phyloP scores from a whole-genome alignment of 1,139 yeast species.

The Pneumocystis canis region DNA sequence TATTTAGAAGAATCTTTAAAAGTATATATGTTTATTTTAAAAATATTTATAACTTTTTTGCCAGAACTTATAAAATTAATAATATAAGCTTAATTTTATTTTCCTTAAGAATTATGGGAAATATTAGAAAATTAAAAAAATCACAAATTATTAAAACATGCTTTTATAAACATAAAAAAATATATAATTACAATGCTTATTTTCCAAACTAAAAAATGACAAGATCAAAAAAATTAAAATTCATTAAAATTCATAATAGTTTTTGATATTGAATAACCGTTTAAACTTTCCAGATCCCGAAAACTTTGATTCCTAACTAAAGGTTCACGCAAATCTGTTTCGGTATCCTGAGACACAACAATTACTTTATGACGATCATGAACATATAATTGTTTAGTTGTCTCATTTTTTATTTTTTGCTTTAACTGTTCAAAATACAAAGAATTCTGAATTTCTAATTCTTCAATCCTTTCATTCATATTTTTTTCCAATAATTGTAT shows the following conservation, averaged over 20 bases:
- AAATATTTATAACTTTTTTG: background rate
- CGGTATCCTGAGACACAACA: background rate
- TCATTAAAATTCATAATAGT: background rate
- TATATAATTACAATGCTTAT: background rate
- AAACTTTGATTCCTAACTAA: background rate
- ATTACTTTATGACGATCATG: background rate
- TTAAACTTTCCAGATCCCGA: background rate
- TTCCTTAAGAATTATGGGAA: too few relatives aligned
- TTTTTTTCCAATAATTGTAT: background rate
- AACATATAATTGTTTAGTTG: background rate
- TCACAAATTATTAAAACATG: background rate
- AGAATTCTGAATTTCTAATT: conserved; percentile 4
- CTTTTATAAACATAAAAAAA: background rate
- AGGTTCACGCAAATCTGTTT: background rate
- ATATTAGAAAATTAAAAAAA: background rate
- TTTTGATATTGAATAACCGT: background rate
- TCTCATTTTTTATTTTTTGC: background rate
- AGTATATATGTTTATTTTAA: background rate
- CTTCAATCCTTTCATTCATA: conserved; percentile 1
- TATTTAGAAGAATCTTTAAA: background rate
- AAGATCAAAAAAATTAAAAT: background rate
- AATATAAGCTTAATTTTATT: too few relatives aligned
- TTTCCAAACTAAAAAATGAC: background rate
- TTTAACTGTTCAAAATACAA: conserved; percentile 4
- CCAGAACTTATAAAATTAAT: background rate